Evolutionary conservation across 257 asterid genomes (phyloP).

Genomic region (Solanum chiquidenum): DNA sequence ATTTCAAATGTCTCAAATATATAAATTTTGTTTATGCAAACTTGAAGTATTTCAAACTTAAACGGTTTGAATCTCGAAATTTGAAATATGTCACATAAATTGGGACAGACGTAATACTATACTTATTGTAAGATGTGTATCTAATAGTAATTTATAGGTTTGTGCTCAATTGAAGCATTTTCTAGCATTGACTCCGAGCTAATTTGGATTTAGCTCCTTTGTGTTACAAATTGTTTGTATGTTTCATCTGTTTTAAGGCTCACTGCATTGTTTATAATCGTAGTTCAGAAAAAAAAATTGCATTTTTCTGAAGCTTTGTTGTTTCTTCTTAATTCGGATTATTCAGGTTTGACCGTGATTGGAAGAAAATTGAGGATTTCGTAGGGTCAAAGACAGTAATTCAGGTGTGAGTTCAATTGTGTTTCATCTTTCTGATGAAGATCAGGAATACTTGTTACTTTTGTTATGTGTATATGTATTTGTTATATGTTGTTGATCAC

Average conservation of each 20-base stretch:
- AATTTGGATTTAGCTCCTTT: neutral
- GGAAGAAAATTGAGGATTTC: conserved; percentile 97
- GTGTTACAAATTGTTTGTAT: neutral
- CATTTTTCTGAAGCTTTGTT: conserved; percentile 16
- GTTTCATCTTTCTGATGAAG: neutral
- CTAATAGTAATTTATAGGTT: neutral
- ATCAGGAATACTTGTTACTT: neutral
- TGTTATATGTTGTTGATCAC: neutral
- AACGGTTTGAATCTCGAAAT: neutral
- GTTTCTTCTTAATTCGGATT: neutral
- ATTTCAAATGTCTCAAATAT: neutral
- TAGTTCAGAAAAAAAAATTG: neutral
- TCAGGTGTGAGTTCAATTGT: conserved; percentile 42
- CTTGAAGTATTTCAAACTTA: neutral
- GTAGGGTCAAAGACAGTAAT: conserved; percentile 90
- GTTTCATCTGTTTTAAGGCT: neutral
- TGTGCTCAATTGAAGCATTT: neutral
- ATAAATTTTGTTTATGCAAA: neutral
- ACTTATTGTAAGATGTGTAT: neutral
- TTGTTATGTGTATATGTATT: neutral
- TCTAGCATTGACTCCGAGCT: neutral
- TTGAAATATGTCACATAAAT: rapidly evolving
- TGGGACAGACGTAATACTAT: neutral
- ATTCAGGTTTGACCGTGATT: conserved; percentile 92
- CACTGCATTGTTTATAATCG: neutral